A percentile compares a stretch with the other conserved stretches of the same genome.
phyloP scores from a whole-genome alignment of 768 basidiomycete genomes.

The Mycena olivaceomarginata region DNA sequence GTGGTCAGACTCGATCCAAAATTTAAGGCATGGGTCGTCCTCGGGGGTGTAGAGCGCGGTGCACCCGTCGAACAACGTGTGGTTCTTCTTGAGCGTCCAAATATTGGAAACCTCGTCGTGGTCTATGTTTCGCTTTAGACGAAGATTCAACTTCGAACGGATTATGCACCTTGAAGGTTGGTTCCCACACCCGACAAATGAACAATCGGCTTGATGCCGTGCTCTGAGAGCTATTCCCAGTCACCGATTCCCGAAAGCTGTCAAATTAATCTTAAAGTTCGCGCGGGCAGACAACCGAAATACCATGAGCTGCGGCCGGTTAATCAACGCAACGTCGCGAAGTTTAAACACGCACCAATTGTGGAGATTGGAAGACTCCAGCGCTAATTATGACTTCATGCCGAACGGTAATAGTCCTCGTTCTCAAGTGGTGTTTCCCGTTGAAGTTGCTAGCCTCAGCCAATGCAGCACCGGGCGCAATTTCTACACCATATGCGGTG shows the following conservation, averaged over 20 bases:
- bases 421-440: constrained; percentile 44
- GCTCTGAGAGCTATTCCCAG: constrained; percentile 45
- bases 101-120: constrained; percentile 57
- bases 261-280: background rate
- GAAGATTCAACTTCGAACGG: no score
- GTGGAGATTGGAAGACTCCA: constrained; percentile 53
- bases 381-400: constrained; percentile 55
- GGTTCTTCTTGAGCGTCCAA: constrained; percentile 54
- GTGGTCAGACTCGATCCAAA: constrained; percentile 45
- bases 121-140: constrained; percentile 42
- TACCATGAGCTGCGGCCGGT: constrained; percentile 48
- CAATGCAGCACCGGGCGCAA: constrained; percentile 48
- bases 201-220: constrained; percentile 53
- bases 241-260: constrained; percentile 59
- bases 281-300: background rate
- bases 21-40: constrained; percentile 46
- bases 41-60: no score
- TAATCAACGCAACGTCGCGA: background rate
- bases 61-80: background rate
- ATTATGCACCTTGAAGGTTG: constrained; percentile 56
- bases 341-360: constrained; percentile 47
- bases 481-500: constrained; percentile 48
- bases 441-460: constrained; percentile 52
- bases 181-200: constrained; percentile 59
- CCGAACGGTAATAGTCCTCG: constrained; percentile 47